phyloP scores from a whole-genome alignment of 306 rosid species.

The Coriaria nepalensis region DNA sequence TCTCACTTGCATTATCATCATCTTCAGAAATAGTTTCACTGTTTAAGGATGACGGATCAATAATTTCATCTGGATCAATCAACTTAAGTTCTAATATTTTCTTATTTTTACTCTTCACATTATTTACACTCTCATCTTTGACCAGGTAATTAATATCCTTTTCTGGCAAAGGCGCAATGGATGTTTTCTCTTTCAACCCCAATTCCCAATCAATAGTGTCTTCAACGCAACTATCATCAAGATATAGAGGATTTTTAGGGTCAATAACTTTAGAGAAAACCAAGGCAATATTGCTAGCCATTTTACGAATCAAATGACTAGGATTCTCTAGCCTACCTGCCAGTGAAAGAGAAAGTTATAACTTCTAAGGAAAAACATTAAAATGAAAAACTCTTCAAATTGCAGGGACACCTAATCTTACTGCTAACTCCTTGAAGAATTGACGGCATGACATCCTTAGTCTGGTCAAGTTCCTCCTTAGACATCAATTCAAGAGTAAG shows the following conservation, averaged over 20 bases:
- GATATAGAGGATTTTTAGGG: constrained; percentile 83
- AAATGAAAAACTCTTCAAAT: constrained; percentile 3
- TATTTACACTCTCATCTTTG: constrained; percentile 18
- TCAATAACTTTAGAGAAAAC: constrained; percentile 79
- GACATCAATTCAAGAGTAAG: constrained; percentile 63
- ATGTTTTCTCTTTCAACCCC: constrained; percentile 25
- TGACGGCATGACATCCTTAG: constrained; percentile 56
- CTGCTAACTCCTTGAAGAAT: constrained; percentile 97
- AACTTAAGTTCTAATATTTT: constrained; percentile 35
- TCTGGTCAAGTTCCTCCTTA: constrained; percentile 61
- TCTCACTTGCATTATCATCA: constrained; percentile 54
- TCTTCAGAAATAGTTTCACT: constrained; percentile 39
- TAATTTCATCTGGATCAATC: constrained; percentile 84
- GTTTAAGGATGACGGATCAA: constrained; percentile 65
- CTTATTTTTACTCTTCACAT: constrained; percentile 32
- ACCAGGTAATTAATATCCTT: constrained; percentile 19
- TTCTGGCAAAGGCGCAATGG: constrained; percentile 21
- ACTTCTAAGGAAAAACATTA: constrained; percentile 1
- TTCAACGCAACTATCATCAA: constrained; percentile 65
- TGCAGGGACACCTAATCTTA: constrained; percentile 27
- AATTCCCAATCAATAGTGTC: constrained; percentile 78
- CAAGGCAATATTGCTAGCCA: constrained; percentile 78
- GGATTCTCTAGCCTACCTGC: constrained; percentile 98
- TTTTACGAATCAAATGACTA: constrained; percentile 58
- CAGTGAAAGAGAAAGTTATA: constrained; percentile 15